Percentiles rank a stretch among this genome's conserved stretches.
Conservation (phyloP, 2,329 filamentous ascomycete genomes). For the Pyrenochaeta sp. region DNA sequence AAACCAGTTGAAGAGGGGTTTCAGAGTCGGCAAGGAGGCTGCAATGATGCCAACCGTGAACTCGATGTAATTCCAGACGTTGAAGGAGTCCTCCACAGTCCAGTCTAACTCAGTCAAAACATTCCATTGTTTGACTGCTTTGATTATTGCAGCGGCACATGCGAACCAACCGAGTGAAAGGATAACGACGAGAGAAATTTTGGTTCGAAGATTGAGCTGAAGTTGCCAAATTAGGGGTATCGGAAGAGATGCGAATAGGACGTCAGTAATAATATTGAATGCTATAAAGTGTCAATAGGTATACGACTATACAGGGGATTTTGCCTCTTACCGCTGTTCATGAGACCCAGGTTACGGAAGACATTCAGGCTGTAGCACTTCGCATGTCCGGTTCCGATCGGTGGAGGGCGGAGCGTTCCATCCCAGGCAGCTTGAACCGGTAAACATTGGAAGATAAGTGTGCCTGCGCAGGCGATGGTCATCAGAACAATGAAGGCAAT, state of each 20-base stretch:
- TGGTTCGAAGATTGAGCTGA: slow-evolving; percentile 54
- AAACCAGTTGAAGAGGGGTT: slow-evolving; percentile 37
- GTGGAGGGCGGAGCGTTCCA: slow-evolving; percentile 39
- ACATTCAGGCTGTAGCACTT: slow-evolving; percentile 54
- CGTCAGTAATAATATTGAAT: slow-evolving; percentile 52
- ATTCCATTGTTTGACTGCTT: slow-evolving; percentile 50
- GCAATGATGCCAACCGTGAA: slow-evolving; percentile 56
- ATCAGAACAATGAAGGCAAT: slow-evolving; percentile 57
- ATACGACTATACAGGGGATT: neutral
- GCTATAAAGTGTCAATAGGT: slow-evolving; percentile 17
- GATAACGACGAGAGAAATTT: slow-evolving; percentile 48
- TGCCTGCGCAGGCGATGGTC: slow-evolving; percentile 54
- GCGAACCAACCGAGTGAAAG: slow-evolving; percentile 53
- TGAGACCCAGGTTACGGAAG: slow-evolving; percentile 57
- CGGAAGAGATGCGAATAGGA: slow-evolving; percentile 53
- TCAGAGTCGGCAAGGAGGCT: slow-evolving; percentile 53
- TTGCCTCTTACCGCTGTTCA: slow-evolving; percentile 52
- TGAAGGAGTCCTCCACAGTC: slow-evolving; percentile 51
- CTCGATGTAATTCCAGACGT: slow-evolving; percentile 58
- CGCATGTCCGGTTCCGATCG: slow-evolving; percentile 40
- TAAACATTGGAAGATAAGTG: slow-evolving; percentile 59
- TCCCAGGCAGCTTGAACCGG: slow-evolving; percentile 59
- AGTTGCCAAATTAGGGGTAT: slow-evolving; percentile 55
- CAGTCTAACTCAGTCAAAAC: slow-evolving; percentile 49
- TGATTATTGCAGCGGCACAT: slow-evolving; percentile 54